Evolutionary conservation across 495 filamentous ascomycete species (phyloP).

Genomic region (Hypomontagnella submonticulosa): DNA sequence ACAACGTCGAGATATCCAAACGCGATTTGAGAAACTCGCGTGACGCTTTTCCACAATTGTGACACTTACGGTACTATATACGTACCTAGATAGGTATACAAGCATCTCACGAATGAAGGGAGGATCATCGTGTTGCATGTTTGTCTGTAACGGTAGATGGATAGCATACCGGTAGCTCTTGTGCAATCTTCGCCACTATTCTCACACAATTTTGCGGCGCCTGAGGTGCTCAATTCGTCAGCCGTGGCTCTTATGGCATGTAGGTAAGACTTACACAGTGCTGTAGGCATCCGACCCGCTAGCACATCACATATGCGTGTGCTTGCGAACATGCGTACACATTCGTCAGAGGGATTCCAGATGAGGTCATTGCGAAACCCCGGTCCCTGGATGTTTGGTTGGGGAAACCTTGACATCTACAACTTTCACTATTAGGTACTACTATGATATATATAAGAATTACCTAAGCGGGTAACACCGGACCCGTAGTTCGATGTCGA

Average conservation of each 20-base stretch:
- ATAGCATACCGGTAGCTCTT: conserved; percentile 5
- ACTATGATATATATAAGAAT: conserved; percentile 16
- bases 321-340: conserved; percentile 17
- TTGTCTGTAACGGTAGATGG: conserved; percentile 3
- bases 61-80: conserved; percentile 10
- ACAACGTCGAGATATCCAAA: conserved; percentile 30
- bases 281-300: conserved; percentile 13
- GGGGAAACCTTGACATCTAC: conserved; percentile 22
- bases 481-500: neutral
- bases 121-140: conserved; percentile 9
- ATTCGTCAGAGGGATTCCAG: conserved; percentile 28
- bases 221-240: conserved; percentile 27
- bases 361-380: conserved; percentile 38
- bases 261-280: conserved; percentile 21
- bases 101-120: conserved; percentile 5
- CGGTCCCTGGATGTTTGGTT: conserved; percentile 21
- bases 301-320: conserved; percentile 15
- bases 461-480: conserved; percentile 34
- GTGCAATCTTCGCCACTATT: conserved; percentile 25
- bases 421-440: too few relatives aligned
- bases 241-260: conserved; percentile 29
- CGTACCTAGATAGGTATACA: too few relatives aligned
- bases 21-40: conserved; percentile 26
- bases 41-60: conserved; percentile 30
- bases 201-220: conserved; percentile 28